A percentile compares a stretch with the other conserved stretches of the same genome.
Evolutionary conservation across 495 filamentous ascomycete genomes (phyloP).

Genomic region (Articulospora tetracladia): DNA sequence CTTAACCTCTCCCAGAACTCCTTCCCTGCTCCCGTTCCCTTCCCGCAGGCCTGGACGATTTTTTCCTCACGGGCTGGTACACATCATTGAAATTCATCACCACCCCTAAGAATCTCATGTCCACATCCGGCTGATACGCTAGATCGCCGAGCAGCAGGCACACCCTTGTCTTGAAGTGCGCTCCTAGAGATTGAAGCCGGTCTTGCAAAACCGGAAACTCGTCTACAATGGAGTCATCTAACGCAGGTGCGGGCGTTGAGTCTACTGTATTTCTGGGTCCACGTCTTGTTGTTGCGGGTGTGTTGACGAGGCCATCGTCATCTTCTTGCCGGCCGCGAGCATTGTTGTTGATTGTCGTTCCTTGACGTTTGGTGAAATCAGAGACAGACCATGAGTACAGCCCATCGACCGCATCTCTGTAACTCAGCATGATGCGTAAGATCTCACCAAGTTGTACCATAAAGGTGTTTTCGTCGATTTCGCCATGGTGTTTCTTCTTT

Average conservation of each 20-base stretch:
- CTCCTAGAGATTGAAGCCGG: slow-evolving; percentile 64
- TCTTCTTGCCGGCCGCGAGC: slow-evolving; percentile 55
- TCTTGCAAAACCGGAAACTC: slow-evolving; percentile 71
- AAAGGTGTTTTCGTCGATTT: slow-evolving; percentile 71
- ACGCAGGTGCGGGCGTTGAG: slow-evolving; percentile 14
- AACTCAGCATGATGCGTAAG: slow-evolving; percentile 88
- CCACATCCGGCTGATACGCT: slow-evolving; percentile 87
- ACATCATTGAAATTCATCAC: slow-evolving; percentile 99
- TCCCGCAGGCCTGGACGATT: slow-evolving; percentile 13
- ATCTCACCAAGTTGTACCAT: slow-evolving; percentile 88
- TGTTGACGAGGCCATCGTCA: slow-evolving; percentile 23
- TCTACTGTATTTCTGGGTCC: slow-evolving; percentile 18
- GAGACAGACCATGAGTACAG: slow-evolving; percentile 91
- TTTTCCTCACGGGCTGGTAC: slow-evolving; percentile 49
- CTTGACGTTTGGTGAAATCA: slow-evolving; percentile 89
- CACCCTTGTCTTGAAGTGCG: slow-evolving; percentile 69
- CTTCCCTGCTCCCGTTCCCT: slow-evolving; percentile 12
- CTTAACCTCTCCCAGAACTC: slow-evolving; percentile 17
- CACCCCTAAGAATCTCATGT: slow-evolving; percentile 92
- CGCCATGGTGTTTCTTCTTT: slow-evolving; percentile 33
- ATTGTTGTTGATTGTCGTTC: slow-evolving; percentile 69
- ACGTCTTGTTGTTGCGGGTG: slow-evolving; percentile 23
- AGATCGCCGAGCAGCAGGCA: slow-evolving; percentile 85
- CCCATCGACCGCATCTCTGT: slow-evolving; percentile 90
- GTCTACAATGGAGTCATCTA: slow-evolving; percentile 34